phyloP scores from a whole-genome alignment of 2,329 filamentous ascomycete species.

The Ophidiomyces ophidiicola region DNA sequence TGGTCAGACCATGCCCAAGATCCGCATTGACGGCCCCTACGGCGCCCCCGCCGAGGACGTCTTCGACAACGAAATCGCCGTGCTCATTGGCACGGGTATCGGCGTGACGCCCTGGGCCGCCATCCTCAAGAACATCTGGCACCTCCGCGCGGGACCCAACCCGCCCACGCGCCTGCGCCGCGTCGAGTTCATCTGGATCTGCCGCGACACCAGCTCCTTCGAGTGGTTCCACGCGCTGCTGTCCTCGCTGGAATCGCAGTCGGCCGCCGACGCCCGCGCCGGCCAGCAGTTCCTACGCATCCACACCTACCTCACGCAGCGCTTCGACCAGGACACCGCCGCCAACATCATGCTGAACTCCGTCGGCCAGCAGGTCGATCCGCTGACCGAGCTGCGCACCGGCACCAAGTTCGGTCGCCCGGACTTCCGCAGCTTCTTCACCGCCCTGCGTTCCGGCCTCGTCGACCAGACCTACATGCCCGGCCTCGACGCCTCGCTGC shows the following conservation, averaged over 20 bases:
- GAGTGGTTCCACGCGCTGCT: slow-evolving; percentile 98
- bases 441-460: slow-evolving; percentile 78
- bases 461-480: slow-evolving; percentile 72
- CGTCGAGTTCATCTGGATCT: slow-evolving; percentile 98
- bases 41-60: slow-evolving; percentile 96
- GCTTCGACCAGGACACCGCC: slow-evolving; percentile 77
- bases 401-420: slow-evolving; percentile 92
- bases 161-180: slow-evolving; percentile 77
- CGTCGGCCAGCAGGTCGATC: slow-evolving; percentile 76
- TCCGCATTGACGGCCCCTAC: slow-evolving; percentile 90
- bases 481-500: slow-evolving; percentile 62
- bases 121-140: slow-evolving; percentile 96
- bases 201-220: slow-evolving; percentile 87
- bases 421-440: slow-evolving; percentile 70
- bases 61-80: slow-evolving; percentile 75
- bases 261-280: slow-evolving; percentile 49
- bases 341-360: slow-evolving; percentile 97
- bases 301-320: slow-evolving; percentile 93
- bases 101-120: slow-evolving; percentile 79
- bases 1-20: slow-evolving; percentile 77
- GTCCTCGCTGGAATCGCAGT: slow-evolving; percentile 79
- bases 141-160: slow-evolving; percentile 79
- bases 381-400: slow-evolving; percentile 77
- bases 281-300: slow-evolving; percentile 78
- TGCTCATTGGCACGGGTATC: slow-evolving; percentile 72